Conservation (phyloP, 2,329 filamentous ascomycete species). For the Pseudocercospora vitis region DNA sequence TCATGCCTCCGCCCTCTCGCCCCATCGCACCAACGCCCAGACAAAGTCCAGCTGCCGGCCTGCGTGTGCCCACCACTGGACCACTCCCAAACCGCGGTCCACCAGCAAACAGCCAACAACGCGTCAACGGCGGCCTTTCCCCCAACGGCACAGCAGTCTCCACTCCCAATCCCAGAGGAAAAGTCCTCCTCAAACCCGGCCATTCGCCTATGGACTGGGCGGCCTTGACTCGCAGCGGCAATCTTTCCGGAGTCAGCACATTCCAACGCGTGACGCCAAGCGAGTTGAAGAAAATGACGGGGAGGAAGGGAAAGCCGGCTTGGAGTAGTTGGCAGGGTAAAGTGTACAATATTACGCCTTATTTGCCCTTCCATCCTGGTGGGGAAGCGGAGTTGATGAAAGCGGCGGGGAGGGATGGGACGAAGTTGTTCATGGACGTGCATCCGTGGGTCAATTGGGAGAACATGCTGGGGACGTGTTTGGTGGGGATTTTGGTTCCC, state of each 20-base stretch:
- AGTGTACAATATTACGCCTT: slow-evolving; percentile 92
- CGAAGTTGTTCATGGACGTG: slow-evolving; percentile 61
- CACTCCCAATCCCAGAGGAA: slow-evolving; percentile 52
- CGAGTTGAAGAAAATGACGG: slow-evolving; percentile 74
- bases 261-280: slow-evolving; percentile 75
- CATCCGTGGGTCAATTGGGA: slow-evolving; percentile 71
- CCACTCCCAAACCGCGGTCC: slow-evolving; percentile 51
- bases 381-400: slow-evolving; percentile 80
- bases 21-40: slow-evolving; percentile 20
- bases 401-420: slow-evolving; percentile 68
- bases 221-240: slow-evolving; percentile 64
- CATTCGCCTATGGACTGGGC: slow-evolving; percentile 98
- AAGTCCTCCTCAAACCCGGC: slow-evolving; percentile 81
- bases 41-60: slow-evolving; percentile 37
- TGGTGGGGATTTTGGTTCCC: slow-evolving; percentile 61
- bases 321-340: slow-evolving; percentile 89
- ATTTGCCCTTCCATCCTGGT: slow-evolving; percentile 86
- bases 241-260: slow-evolving; percentile 52
- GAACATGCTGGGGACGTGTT: slow-evolving; percentile 61
- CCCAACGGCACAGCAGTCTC: slow-evolving; percentile 37
- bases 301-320: slow-evolving; percentile 75
- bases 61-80: slow-evolving; percentile 48
- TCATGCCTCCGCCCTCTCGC: slow-evolving; percentile 35
- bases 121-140: slow-evolving; percentile 38
- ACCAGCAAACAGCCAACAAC: slow-evolving; percentile 40